phyloP scores from a whole-genome alignment of 1,139 yeast species.

The Saccharomyces pastorianus region DNA sequence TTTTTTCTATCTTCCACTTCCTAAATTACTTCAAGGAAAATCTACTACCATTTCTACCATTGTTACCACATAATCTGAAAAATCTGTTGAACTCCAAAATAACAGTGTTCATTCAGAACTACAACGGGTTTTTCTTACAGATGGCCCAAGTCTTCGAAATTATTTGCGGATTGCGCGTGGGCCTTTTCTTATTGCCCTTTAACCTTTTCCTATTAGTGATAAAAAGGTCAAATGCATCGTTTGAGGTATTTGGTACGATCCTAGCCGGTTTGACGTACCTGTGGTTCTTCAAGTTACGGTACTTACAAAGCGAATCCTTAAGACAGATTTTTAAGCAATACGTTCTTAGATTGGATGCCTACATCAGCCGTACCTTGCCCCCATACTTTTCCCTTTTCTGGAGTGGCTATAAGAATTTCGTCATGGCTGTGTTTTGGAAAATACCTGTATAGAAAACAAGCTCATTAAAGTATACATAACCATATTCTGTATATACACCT shows the following conservation, averaged over 20 bases:
- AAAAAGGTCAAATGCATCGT: conserved; percentile 5
- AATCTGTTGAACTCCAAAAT: conserved; percentile 15
- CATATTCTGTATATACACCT: not conserved
- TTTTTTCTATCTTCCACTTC: conserved; percentile 51
- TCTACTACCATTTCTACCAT: conserved; percentile 31
- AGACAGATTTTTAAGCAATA: conserved; percentile 13
- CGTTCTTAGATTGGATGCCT: conserved; percentile 7
- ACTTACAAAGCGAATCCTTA: conserved; percentile 18
- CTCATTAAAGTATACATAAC: conserved; percentile 3
- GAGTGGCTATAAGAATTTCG: conserved; percentile 15
- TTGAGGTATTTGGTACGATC: conserved; percentile 8
- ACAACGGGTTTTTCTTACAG: conserved; percentile 20
- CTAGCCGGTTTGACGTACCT: conserved; percentile 17
- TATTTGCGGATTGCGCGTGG: conserved; percentile 19
- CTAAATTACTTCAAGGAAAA: conserved; percentile 40
- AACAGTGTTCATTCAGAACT: conserved; percentile 18
- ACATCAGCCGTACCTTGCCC: not conserved
- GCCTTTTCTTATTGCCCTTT: conserved; percentile 17
- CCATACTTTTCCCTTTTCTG: conserved; percentile 14
- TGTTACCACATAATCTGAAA: conserved; percentile 14
- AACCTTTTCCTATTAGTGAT: conserved; percentile 11
- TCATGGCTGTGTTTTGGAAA: conserved; percentile 11
- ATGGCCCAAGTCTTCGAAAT: conserved; percentile 27
- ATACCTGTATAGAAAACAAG: conserved; percentile 8
- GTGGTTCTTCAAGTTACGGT: conserved; percentile 26